Percentiles rank a stretch among this genome's conserved stretches.
phyloP scores from a whole-genome alignment of 768 basidiomycete genomes.

The Cystobasidium ongulense region DNA sequence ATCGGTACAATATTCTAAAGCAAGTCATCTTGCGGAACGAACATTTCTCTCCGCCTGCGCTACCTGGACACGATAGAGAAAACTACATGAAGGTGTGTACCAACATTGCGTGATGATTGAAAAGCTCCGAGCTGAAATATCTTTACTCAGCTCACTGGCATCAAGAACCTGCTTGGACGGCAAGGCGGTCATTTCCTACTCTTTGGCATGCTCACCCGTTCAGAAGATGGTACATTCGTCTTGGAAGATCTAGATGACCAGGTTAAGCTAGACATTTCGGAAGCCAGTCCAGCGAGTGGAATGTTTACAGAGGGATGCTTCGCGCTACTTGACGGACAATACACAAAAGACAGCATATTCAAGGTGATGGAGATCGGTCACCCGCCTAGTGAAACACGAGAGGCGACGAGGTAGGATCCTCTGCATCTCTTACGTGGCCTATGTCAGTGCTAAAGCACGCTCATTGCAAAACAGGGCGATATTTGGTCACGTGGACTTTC shows the following conservation, averaged over 20 bases:
- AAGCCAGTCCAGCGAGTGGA: constrained; percentile 84
- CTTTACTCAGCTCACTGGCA: constrained; percentile 69
- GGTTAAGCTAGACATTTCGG: constrained; percentile 79
- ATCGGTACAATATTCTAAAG: constrained; percentile 79
- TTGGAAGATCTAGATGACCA: constrained; percentile 88
- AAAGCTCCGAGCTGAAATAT: too few relatives aligned
- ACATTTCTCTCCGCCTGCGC: constrained; percentile 90
- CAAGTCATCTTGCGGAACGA: constrained; percentile 91
- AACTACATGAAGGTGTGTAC: constrained; percentile 73
- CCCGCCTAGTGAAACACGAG: constrained; percentile 86
- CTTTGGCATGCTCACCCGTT: constrained; percentile 81
- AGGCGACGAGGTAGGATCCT: constrained; percentile 78
- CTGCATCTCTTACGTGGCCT: constrained; percentile 35
- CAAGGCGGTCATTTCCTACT: constrained; percentile 82
- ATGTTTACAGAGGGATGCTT: constrained; percentile 94
- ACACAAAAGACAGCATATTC: constrained; percentile 80
- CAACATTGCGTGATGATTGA: not conserved
- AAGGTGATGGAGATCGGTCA: constrained; percentile 91
- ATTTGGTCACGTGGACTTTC: constrained; percentile 92
- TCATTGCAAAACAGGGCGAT: constrained; percentile 46
- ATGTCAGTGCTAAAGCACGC: not conserved
- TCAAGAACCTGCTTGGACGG: constrained; percentile 87
- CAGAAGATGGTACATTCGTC: constrained; percentile 81
- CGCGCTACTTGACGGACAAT: constrained; percentile 90
- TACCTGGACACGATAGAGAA: constrained; percentile 71